Evolutionary conservation across 2,329 filamentous ascomycete genomes (phyloP).

Genomic region (Fusarium transvaalense): DNA sequence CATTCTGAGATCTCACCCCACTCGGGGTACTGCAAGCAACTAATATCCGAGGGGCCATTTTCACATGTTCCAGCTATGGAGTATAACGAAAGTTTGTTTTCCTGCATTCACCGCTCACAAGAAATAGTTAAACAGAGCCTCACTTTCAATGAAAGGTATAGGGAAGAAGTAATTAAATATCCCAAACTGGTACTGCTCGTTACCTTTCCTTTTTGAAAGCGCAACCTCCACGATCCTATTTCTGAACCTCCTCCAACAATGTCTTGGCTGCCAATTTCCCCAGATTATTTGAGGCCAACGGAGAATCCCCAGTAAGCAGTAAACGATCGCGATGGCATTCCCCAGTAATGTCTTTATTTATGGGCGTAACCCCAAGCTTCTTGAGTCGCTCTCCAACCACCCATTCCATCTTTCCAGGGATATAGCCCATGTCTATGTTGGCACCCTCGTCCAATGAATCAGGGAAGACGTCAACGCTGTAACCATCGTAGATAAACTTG

Average conservation of each 20-base stretch:
- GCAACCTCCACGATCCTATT: accelerated
- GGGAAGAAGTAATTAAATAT: too few relatives aligned
- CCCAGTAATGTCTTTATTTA: constrained; percentile 2
- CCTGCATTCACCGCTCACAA: too few relatives aligned
- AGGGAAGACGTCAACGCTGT: constrained; percentile 7
- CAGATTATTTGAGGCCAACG: background rate
- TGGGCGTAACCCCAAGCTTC: background rate
- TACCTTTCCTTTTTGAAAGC: accelerated
- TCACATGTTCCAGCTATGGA: too few relatives aligned
- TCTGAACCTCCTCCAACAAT: background rate
- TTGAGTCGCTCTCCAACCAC: background rate
- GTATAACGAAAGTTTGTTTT: too few relatives aligned
- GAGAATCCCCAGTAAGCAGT: background rate
- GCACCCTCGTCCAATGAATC: background rate
- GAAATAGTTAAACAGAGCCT: too few relatives aligned
- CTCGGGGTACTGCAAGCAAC: too few relatives aligned
- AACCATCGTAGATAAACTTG: constrained; percentile 5
- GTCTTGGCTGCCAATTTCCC: constrained; percentile 3
- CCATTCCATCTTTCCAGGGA: constrained; percentile 17
- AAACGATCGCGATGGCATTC: background rate
- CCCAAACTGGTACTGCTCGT: too few relatives aligned
- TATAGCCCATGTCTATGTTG: constrained; percentile 10
- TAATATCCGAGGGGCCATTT: too few relatives aligned
- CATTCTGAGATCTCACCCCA: too few relatives aligned
- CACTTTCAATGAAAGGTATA: too few relatives aligned